Evolutionary conservation across 2,329 filamentous ascomycete genomes (phyloP).

Genomic region (Pseudophaeomoniella oleicola): DNA sequence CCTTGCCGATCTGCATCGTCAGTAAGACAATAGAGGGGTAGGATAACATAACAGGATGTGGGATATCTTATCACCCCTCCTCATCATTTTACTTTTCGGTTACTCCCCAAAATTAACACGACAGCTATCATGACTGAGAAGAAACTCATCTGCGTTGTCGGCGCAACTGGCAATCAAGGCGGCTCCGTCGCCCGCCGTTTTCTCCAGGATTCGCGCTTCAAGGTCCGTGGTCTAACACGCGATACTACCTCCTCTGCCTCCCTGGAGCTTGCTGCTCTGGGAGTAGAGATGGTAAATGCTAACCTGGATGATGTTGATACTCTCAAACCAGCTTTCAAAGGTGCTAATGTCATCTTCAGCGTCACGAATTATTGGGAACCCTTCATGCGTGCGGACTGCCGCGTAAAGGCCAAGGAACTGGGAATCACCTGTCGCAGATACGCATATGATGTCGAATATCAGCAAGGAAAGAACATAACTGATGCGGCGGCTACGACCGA

Average conservation of each 20-base stretch:
- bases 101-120: neutral
- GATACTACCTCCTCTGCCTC: slow-evolving; percentile 11
- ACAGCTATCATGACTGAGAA: neutral
- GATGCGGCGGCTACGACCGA: slow-evolving; percentile 33
- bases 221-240: slow-evolving; percentile 1
- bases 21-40: neutral
- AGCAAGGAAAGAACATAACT: slow-evolving; percentile 40
- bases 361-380: slow-evolving; percentile 43
- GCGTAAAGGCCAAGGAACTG: slow-evolving; percentile 10
- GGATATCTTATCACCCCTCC: neutral
- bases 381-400: slow-evolving; percentile 29
- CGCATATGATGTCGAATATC: slow-evolving; percentile 34
- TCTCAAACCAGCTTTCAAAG: slow-evolving; percentile 18
- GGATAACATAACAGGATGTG: neutral
- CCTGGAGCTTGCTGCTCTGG: slow-evolving; percentile 9
- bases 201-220: slow-evolving; percentile 4
- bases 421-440: slow-evolving; percentile 17
- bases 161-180: slow-evolving; percentile 20
- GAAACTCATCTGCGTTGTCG: slow-evolving; percentile 21
- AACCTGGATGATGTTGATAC: slow-evolving; percentile 16
- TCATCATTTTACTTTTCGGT: neutral
- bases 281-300: slow-evolving; percentile 16
- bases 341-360: slow-evolving; percentile 37
- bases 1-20: neutral
- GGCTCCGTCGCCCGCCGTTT: slow-evolving; percentile 10